Percentiles rank a stretch among this genome's conserved stretches.
Conservation (phyloP, 1,284 basidiomycete genomes). For the Phellopilus nigrolimitatus region DNA sequence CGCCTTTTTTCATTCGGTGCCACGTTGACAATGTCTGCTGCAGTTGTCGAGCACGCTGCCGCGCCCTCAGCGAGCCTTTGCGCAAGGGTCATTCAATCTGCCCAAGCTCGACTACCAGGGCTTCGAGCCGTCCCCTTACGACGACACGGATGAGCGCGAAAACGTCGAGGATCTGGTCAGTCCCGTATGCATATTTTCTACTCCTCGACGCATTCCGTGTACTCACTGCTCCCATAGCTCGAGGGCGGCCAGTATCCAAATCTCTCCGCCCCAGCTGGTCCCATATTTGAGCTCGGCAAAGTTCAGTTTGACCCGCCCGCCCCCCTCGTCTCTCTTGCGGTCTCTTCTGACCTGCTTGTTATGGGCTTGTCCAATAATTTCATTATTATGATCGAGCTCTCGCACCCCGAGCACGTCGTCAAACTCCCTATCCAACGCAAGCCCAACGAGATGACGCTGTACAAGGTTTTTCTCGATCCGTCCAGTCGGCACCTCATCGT, state of each 20-base stretch:
- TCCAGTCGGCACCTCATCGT: constrained; percentile 87
- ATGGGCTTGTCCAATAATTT: constrained; percentile 78
- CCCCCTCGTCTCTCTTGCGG: constrained; percentile 71
- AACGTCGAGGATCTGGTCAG: constrained; percentile 34
- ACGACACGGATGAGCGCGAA: constrained; percentile 42
- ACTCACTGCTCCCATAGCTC: constrained; percentile 21
- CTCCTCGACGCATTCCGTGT: constrained; percentile 5
- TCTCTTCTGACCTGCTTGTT: constrained; percentile 81
- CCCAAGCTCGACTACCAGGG: constrained; percentile 77
- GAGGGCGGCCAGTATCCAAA: constrained; percentile 36
- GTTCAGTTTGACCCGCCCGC: constrained; percentile 89
- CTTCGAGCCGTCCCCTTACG: constrained; percentile 70
- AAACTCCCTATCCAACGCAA: constrained; percentile 75
- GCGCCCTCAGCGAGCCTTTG: constrained; percentile 40
- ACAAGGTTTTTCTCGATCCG: constrained; percentile 87
- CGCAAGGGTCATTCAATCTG: constrained; percentile 38
- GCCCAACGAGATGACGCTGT: constrained; percentile 61
- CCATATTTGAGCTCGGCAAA: constrained; percentile 79
- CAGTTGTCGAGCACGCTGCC: constrained; percentile 82
- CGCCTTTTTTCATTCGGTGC: background rate
- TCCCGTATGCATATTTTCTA: constrained; percentile 36
- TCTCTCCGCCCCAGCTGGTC: constrained; percentile 37
- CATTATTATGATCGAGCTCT: constrained; percentile 81
- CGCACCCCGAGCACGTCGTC: constrained; percentile 75
- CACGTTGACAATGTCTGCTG: constrained; percentile 4